phyloP scores from a whole-genome alignment of 2,329 filamentous ascomycete genomes.

The Botrytis medusae region DNA sequence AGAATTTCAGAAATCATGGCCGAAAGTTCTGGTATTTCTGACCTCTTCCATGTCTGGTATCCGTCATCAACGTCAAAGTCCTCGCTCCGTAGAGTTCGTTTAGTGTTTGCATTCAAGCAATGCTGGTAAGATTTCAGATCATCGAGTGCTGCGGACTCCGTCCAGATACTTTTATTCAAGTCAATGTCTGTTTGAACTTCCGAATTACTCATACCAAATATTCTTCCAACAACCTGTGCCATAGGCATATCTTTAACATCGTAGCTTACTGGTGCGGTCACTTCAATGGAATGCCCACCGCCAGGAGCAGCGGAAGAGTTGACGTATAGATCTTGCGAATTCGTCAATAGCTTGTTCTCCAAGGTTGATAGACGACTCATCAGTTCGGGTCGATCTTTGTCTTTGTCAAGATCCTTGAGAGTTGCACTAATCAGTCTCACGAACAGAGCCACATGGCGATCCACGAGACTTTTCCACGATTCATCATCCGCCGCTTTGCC shows the following conservation, averaged over 20 bases:
- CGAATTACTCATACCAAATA: constrained; percentile 77
- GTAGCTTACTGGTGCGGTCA: constrained; percentile 78
- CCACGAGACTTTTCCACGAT: constrained; percentile 86
- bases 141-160: constrained; percentile 82
- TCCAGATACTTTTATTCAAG: constrained; percentile 78
- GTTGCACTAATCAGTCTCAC: constrained; percentile 80
- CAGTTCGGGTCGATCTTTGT: constrained; percentile 81
- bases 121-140: constrained; percentile 94
- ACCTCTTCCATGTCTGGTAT: constrained; percentile 86
- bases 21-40: constrained; percentile 82
- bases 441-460: constrained; percentile 92
- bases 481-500: constrained; percentile 76
- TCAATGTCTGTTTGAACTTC: constrained; percentile 88
- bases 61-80: constrained; percentile 91
- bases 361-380: constrained; percentile 74
- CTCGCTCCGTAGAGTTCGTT: constrained; percentile 69
- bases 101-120: constrained; percentile 78
- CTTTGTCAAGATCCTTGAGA: constrained; percentile 79
- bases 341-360: constrained; percentile 89
- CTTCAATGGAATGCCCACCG: constrained; percentile 68
- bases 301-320: constrained; percentile 57
- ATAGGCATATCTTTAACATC: constrained; percentile 97
- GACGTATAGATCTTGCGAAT: constrained; percentile 83
- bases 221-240: constrained; percentile 80
- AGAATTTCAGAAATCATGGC: constrained; percentile 93